Percentiles rank a stretch among this genome's conserved stretches.
phyloP scores from a whole-genome alignment of 2,329 filamentous ascomycete genomes.

The Leptoxyphium fumago region DNA sequence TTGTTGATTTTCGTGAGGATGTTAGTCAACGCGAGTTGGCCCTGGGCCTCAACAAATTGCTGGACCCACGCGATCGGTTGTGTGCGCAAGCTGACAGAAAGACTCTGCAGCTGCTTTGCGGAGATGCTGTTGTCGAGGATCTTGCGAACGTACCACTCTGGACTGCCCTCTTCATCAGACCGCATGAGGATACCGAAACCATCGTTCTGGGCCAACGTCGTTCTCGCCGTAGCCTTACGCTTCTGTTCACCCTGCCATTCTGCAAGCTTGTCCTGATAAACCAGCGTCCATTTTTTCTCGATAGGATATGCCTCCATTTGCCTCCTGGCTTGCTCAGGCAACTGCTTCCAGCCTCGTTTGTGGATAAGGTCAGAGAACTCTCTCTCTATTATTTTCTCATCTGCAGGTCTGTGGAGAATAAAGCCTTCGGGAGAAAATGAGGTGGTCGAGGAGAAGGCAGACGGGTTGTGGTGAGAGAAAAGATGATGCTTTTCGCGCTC shows the following conservation, averaged over 20 bases:
- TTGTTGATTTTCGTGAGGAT: conserved; percentile 88
- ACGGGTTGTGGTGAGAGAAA: conserved; percentile 28
- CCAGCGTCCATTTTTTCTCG: conserved; percentile 92
- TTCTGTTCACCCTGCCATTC: conserved; percentile 94
- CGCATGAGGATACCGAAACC: conserved; percentile 55
- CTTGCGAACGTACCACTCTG: conserved; percentile 94
- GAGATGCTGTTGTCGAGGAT: conserved; percentile 94
- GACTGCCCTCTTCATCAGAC: conserved; percentile 86
- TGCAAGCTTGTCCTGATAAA: conserved; percentile 85
- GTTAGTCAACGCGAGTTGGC: conserved; percentile 89
- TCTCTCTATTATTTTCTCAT: conserved; percentile 73
- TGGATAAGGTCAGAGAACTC: conserved; percentile 93
- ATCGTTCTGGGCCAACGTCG: conserved; percentile 48
- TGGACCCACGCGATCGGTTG: conserved; percentile 97
- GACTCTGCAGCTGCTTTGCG: conserved; percentile 75
- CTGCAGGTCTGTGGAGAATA: conserved; percentile 56
- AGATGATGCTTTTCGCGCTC: conserved; percentile 21
- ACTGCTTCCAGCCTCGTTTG: conserved; percentile 91
- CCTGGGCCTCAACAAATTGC: conserved; percentile 91
- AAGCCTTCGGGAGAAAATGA: conserved; percentile 40
- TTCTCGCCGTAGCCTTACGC: conserved; percentile 58
- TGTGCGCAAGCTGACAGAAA: conserved; percentile 87
- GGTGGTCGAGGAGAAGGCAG: conserved; percentile 32
- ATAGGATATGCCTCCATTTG: conserved; percentile 95
- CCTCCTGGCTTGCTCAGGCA: conserved; percentile 82